Conservation (phyloP, 345 rosid genomes). For the Eutrema heterophyllum region DNA sequence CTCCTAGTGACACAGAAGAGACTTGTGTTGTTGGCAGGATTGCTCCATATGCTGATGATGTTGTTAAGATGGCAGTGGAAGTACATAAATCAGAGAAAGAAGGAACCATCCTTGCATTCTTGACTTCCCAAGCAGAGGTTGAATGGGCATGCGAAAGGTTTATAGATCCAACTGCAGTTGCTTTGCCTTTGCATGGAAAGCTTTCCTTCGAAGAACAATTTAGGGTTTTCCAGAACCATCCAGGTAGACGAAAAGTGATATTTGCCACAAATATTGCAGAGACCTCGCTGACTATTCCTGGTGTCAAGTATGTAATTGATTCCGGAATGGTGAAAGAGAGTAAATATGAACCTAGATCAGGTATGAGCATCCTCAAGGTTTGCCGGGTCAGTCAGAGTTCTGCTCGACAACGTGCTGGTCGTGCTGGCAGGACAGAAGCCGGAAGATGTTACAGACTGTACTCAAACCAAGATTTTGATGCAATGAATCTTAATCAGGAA, state of each 20-base stretch:
- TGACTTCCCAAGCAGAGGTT: constrained; percentile 86
- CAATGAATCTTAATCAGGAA: constrained; percentile 60
- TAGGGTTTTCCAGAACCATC: constrained; percentile 53
- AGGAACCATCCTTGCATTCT: constrained; percentile 83
- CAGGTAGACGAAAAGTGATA: constrained; percentile 76
- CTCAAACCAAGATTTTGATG: constrained; percentile 44
- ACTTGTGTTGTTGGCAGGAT: constrained; percentile 34
- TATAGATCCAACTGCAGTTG: constrained; percentile 50
- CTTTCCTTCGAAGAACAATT: constrained; percentile 65
- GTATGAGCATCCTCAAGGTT: constrained; percentile 82
- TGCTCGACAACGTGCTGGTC: constrained; percentile 90
- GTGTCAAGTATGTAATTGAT: constrained; percentile 85
- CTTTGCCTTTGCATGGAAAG: constrained; percentile 82
- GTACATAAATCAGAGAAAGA: constrained; percentile 58
- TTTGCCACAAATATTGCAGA: constrained; percentile 96
- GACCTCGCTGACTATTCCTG: constrained; percentile 92
- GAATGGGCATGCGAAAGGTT: constrained; percentile 92
- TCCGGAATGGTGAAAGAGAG: constrained; percentile 84
- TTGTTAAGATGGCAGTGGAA: constrained; percentile 53
- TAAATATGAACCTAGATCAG: constrained; percentile 64
- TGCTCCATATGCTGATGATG: constrained; percentile 60
- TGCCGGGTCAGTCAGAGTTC: constrained; percentile 75
- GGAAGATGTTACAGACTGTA: constrained; percentile 87
- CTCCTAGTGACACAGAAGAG: constrained; percentile 39
- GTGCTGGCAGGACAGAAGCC: constrained; percentile 93